Evolutionary conservation across 495 filamentous ascomycete genomes (phyloP).

Genomic region (Hypoxylon cercidicola): DNA sequence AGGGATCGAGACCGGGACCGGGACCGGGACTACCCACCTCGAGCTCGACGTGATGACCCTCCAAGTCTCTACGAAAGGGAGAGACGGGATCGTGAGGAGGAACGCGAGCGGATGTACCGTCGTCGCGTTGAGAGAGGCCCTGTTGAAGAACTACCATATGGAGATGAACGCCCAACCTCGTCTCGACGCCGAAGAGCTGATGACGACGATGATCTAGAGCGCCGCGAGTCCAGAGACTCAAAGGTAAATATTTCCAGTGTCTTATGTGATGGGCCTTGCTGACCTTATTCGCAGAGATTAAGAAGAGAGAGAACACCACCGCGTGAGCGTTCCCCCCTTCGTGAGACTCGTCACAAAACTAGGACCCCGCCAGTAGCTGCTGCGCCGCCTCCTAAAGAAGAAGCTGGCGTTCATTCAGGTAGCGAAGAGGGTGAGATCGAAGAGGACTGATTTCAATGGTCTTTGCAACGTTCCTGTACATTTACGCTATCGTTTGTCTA

Average conservation of each 20-base stretch:
- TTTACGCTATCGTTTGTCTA: neutral
- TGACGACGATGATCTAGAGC: slow-evolving; percentile 77
- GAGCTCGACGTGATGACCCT: slow-evolving; percentile 58
- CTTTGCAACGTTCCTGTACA: slow-evolving; percentile 7
- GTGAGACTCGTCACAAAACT: slow-evolving; percentile 64
- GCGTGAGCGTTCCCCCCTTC: slow-evolving; percentile 68
- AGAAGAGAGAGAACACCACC: slow-evolving; percentile 65
- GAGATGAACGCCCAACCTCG: slow-evolving; percentile 74
- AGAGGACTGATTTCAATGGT: slow-evolving; percentile 69
- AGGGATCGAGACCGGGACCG: slow-evolving; percentile 45
- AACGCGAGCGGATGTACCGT: slow-evolving; percentile 85
- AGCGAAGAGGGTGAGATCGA: slow-evolving; percentile 99
- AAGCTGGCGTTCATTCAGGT: slow-evolving; percentile 76
- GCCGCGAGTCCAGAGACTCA: slow-evolving; percentile 68
- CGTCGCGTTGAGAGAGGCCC: slow-evolving; percentile 81
- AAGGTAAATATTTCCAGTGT: slow-evolving; percentile 60
- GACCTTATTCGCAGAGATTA: slow-evolving; percentile 60
- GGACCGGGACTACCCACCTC: slow-evolving; percentile 56
- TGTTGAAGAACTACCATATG: slow-evolving; percentile 87
- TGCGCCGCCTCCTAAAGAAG: slow-evolving; percentile 65
- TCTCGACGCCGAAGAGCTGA: slow-evolving; percentile 74
- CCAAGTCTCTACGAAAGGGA: slow-evolving; percentile 71
- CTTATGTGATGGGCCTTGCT: slow-evolving; percentile 15
- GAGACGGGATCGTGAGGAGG: slow-evolving; percentile 81
- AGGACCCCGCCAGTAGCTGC: slow-evolving; percentile 61